Evolutionary conservation across 2,329 filamentous ascomycete species (phyloP).

Genomic region (Apiospora arundinis): DNA sequence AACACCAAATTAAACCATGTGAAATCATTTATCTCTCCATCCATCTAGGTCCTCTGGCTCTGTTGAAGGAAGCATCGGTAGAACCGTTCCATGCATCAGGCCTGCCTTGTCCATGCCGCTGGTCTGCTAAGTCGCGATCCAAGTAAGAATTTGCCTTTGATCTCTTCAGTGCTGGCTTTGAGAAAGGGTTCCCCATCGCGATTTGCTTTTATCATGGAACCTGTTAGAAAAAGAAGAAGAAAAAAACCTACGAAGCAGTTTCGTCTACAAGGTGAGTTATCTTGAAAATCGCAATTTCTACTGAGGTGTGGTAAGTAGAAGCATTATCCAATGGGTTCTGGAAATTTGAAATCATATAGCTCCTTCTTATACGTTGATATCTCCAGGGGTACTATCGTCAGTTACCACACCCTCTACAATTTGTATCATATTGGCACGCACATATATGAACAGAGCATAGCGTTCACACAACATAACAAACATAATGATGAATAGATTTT

Average conservation of each 20-base stretch:
- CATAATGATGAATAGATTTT: background rate
- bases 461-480: background rate
- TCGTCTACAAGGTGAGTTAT: too few relatives aligned
- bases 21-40: too few relatives aligned
- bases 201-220: background rate
- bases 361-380: background rate
- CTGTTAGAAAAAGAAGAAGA: too few relatives aligned
- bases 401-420: background rate
- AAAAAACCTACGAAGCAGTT: too few relatives aligned
- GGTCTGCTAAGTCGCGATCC: too few relatives aligned
- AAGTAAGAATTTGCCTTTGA: background rate
- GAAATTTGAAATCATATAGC: background rate
- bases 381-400: too few relatives aligned
- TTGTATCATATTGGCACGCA: background rate
- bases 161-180: background rate
- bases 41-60: background rate
- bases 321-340: background rate
- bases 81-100: background rate
- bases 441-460: background rate
- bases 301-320: background rate
- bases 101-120: background rate
- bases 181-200: background rate
- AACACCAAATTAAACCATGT: too few relatives aligned
- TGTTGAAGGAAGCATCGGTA: background rate
- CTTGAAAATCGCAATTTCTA: too few relatives aligned